Evolutionary conservation across 495 filamentous ascomycete genomes (phyloP), one percentile per base, ranked within the genome.

Genomic region (Xylaria venustula): DNA sequence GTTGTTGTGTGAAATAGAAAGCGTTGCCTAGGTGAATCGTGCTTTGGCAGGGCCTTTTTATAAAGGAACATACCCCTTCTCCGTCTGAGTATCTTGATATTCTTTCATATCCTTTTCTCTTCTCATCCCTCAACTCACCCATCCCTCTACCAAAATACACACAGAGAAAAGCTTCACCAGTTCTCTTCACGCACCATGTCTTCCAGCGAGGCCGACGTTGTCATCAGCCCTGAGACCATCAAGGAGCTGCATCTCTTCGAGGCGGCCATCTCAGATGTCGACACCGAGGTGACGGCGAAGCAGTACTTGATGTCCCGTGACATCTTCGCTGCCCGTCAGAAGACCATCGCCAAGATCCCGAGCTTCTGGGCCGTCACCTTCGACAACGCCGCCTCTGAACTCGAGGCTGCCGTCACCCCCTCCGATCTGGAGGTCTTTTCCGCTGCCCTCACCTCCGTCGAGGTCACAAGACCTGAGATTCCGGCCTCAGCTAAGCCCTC

Each of bases 361-460:
- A 81, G 86, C 71, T 92, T 92, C 83, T 92, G 89, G 89, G 75
- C 86, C 44, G 81, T 88, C 50, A 86, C 90, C 36, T 78, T 92
- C 69, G 83, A 89, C 58, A 84, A 88, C 65, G 82, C 88, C 7
- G 86, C 88, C 12, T 71, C 75, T 23, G 84, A 90, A 46, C 81
- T 91, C 63, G 88, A 90, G 67, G 83, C 86, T 64, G 84, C 80
- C 73, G 85, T 92, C 62, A 82, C 84, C 32, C 80, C 86, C 42
- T 75, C 80, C 40, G 89, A 92, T 71, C 83, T 83, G 6, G 77
- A 72, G 8, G 71, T 85, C 20, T 77, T 92, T 37, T 77, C 80
- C 51, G 73, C 77, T 37, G 73, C 71, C 59, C 80, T 91, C 19
- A 76, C 71, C 58, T 75, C 72, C 66, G 20, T 92, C 42, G 77